Evolutionary conservation across 1,139 yeast genomes (phyloP).

Genomic region (Saccharomyces hybrid): DNA sequence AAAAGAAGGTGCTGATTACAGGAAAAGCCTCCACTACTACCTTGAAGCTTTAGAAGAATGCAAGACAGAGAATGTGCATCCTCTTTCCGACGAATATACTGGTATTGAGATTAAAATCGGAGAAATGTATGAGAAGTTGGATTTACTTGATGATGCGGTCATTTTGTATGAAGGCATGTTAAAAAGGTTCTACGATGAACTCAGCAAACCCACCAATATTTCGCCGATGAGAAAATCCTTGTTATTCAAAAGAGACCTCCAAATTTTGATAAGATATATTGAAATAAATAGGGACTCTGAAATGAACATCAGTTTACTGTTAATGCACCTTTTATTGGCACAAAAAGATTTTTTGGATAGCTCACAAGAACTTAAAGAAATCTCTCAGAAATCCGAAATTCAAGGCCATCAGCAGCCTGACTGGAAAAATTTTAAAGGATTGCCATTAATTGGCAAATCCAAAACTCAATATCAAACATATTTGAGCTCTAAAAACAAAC

Average conservation of each 20-base stretch:
- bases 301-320: slow-evolving; percentile 48
- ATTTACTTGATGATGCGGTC: slow-evolving; percentile 53
- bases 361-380: slow-evolving; percentile 20
- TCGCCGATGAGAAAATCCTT: slow-evolving; percentile 39
- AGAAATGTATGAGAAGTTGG: slow-evolving; percentile 72
- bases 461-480: slow-evolving; percentile 13
- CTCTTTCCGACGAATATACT: slow-evolving; percentile 65
- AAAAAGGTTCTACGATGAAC: slow-evolving; percentile 49
- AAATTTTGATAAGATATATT: slow-evolving; percentile 59
- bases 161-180: slow-evolving; percentile 60
- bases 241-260: slow-evolving; percentile 60
- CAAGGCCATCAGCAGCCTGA: not conserved
- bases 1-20: slow-evolving; percentile 52
- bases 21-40: slow-evolving; percentile 62
- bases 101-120: slow-evolving; percentile 82
- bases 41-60: slow-evolving; percentile 47
- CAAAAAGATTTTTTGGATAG: slow-evolving; percentile 46
- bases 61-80: slow-evolving; percentile 42
- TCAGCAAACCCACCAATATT: slow-evolving; percentile 34
- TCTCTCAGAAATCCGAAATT: slow-evolving; percentile 9
- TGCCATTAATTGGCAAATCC: not conserved
- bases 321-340: slow-evolving; percentile 57
- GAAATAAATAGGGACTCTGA: slow-evolving; percentile 46
- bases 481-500: slow-evolving; percentile 20
- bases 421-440: not conserved